These are phyloP conservation scores for Cutaneotrichosporon sp. DNA, from an alignment of 1,284 basidiomycete genomes.

Conservation along the genomic window DNA sequence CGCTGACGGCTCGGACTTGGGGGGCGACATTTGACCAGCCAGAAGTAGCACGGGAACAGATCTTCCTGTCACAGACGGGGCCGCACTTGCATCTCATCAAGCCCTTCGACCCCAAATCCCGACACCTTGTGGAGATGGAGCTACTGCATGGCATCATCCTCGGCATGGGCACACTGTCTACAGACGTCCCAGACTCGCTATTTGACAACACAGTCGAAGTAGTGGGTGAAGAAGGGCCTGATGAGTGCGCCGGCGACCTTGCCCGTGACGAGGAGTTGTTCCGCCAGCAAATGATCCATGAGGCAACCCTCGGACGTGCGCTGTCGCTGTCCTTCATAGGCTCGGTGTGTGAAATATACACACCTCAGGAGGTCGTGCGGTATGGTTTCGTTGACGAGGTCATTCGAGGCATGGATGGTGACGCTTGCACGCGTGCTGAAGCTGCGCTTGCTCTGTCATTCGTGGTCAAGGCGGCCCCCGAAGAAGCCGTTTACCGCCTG, in stretches of 20 bases:
- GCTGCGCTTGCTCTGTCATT: slow-evolving; percentile 83
- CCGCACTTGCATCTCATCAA: slow-evolving; percentile 41
- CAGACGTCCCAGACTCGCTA: slow-evolving; percentile 41
- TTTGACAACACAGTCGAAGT: slow-evolving; percentile 25
- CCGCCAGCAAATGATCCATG: slow-evolving; percentile 50
- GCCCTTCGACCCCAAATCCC: slow-evolving; percentile 56
- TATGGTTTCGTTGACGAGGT: slow-evolving; percentile 75
- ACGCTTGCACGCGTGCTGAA: slow-evolving; percentile 79
- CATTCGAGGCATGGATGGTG: slow-evolving; percentile 68
- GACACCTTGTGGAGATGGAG: slow-evolving; percentile 67
- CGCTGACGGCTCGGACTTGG: slow-evolving; percentile 36
- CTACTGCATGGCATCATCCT: slow-evolving; percentile 77
- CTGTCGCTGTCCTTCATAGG: slow-evolving; percentile 92
- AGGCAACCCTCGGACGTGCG: slow-evolving; percentile 78
- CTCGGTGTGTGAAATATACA: slow-evolving; percentile 52
- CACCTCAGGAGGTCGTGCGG: slow-evolving; percentile 58
- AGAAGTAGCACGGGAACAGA: slow-evolving; percentile 26
- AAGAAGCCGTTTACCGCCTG: slow-evolving; percentile 62
- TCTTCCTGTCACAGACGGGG: slow-evolving; percentile 43
- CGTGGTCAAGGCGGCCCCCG: slow-evolving; percentile 74
- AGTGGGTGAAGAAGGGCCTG: slow-evolving; percentile 8
- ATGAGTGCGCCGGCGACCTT: slow-evolving; percentile 9
- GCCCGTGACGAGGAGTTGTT: slow-evolving; percentile 28
- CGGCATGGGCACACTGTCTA: slow-evolving; percentile 75
- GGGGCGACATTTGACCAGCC: slow-evolving; percentile 14